Conservation (phyloP, 2,329 filamentous ascomycete species). For the Sporothrix brunneoviolacea region DNA sequence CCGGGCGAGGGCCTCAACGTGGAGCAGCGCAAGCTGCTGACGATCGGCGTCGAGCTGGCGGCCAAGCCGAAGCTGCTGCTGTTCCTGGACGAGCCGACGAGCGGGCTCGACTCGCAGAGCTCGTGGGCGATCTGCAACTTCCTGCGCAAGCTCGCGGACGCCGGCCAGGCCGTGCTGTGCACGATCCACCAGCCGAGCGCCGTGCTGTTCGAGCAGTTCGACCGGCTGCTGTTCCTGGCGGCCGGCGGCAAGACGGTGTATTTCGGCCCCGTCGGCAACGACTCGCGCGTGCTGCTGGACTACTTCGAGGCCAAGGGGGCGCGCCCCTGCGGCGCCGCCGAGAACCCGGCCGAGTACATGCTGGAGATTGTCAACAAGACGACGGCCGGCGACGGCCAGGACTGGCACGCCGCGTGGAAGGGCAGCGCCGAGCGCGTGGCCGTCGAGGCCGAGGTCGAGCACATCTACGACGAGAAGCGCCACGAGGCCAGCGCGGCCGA, state of each 20-base stretch:
- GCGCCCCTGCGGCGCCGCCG: slow-evolving; percentile 52
- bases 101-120: slow-evolving; percentile 73
- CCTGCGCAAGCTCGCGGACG: slow-evolving; percentile 50
- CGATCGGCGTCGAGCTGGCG: slow-evolving; percentile 74
- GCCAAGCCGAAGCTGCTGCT: slow-evolving; percentile 73
- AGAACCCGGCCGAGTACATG: slow-evolving; percentile 84
- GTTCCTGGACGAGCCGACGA: slow-evolving; percentile 80
- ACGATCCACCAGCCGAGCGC: slow-evolving; percentile 97
- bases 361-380: slow-evolving; percentile 59
- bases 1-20: slow-evolving; percentile 81
- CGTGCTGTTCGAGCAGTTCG: slow-evolving; percentile 88
- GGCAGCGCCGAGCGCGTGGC: slow-evolving; percentile 48
- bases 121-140: slow-evolving; percentile 72
- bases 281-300: slow-evolving; percentile 34
- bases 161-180: slow-evolving; percentile 69
- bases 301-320: slow-evolving; percentile 72
- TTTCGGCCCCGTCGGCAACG: slow-evolving; percentile 68
- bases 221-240: slow-evolving; percentile 65
- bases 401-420: slow-evolving; percentile 60
- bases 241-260: slow-evolving; percentile 74
- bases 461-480: slow-evolving; percentile 40
- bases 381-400: slow-evolving; percentile 51
- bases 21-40: slow-evolving; percentile 75
- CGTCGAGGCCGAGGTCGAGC: slow-evolving; percentile 51
- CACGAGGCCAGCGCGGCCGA: slow-evolving; percentile 22